Evolutionary conservation across 2,329 filamentous ascomycete species (phyloP), one percentile per base, ranked within the genome.

Genomic region (Exophiala spinifera): DNA sequence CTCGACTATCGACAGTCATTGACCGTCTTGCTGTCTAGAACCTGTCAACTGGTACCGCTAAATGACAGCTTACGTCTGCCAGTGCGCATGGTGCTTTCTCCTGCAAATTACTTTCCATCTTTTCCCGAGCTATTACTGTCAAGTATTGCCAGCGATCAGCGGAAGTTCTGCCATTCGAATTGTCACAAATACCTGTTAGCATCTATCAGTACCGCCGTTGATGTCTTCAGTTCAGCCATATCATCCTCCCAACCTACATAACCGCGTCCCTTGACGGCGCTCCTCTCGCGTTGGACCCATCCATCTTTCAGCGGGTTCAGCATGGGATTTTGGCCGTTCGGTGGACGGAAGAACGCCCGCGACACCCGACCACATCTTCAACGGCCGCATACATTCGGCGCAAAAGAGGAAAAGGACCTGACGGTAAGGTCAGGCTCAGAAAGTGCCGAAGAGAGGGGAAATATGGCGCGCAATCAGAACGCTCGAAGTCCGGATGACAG

Each of bases 321-420:
- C 37, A 64, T 64, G 62, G 62, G 62, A 57, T 61, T 64, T 58
- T 64, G 62, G 62, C 59, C 61, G 23, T 64, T 64, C 40, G 61
- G 62, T 31, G 61, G 56, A 55, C 56, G 57, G 48, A 63, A 61
- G 53, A 64, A 59, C 53, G 45, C 47, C 55, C 60, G 60, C 39
- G 43, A 46, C 33, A 55, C 49, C 28, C 46, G 51, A 28, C 37
- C 28, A 28, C 51, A 56, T 48, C 51, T 56, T 33, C 52, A 57
- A 55, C 39, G 45, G 10, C 49, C 20, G 40, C 44, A 56, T 20
- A 52, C 51, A 17, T 46, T 56, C n/a, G 15, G 51, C 20, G 57
- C 58, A 37, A 58, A 62, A 36, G 46, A 51, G 19, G 28, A 37
- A 21, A 47, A 40, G 34, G 49, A 57, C 20, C 39, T 28, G 2